phyloP scores from a whole-genome alignment of 1,139 yeast species.

The Candida sp. region DNA sequence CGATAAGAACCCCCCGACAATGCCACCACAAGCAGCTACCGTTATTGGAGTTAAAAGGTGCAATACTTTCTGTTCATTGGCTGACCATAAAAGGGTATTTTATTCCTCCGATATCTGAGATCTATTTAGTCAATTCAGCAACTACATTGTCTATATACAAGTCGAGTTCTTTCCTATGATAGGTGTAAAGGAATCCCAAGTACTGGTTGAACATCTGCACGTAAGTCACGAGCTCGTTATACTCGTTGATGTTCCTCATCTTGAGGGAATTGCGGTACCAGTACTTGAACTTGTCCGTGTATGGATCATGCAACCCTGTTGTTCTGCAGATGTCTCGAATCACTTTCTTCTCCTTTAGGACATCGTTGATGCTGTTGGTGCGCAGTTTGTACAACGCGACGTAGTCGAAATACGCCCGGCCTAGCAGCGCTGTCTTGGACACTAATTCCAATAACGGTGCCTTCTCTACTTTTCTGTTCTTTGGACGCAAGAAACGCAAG shows the following conservation, averaged over 20 bases:
- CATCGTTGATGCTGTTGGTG: background rate
- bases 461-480: background rate
- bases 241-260: conserved; percentile 17
- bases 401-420: conserved; percentile 11
- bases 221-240: conserved; percentile 16
- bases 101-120: background rate
- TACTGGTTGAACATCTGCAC: conserved; percentile 24
- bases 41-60: no score
- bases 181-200: conserved; percentile 20
- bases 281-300: conserved; percentile 13
- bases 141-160: conserved; percentile 4
- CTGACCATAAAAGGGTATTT: background rate
- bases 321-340: conserved; percentile 17
- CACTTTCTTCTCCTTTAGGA: conserved; percentile 22
- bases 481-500: background rate
- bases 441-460: background rate
- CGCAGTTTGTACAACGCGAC: background rate
- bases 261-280: conserved; percentile 12
- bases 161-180: conserved; percentile 14
- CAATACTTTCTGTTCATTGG: no score
- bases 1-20: no score
- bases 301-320: conserved; percentile 9
- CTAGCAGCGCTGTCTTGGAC: conserved; percentile 4
- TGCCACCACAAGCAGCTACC: no score
- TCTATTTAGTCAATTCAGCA: background rate